A percentile compares a stretch with the other conserved stretches of the same genome.
These are phyloP conservation scores for Cutaneotrichosporon mucoides DNA, from an alignment of 1,284 basidiomycete genomes.

Conservation along the genomic window DNA sequence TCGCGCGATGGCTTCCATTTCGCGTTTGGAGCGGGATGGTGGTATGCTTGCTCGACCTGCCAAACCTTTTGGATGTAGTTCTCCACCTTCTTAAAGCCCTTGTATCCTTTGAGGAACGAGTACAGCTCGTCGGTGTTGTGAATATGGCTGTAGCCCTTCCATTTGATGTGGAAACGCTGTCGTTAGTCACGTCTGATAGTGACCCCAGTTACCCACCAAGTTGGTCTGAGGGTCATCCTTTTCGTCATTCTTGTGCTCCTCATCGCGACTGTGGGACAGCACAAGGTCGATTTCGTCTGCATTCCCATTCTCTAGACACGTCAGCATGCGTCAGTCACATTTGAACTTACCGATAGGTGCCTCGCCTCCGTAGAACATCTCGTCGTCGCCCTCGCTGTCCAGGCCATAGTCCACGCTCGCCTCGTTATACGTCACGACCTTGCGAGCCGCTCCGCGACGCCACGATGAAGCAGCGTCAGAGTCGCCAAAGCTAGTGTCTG, in stretches of 20 bases:
- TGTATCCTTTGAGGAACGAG: constrained; percentile 68
- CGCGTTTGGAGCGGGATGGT: constrained; percentile 51
- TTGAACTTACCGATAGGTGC: constrained; percentile 19
- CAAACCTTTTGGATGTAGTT: constrained; percentile 90
- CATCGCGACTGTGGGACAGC: constrained; percentile 73
- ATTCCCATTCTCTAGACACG: constrained; percentile 19
- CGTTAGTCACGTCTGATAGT: background rate
- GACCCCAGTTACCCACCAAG: constrained; percentile 62
- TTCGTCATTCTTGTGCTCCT: constrained; percentile 66
- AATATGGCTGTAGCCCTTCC: constrained; percentile 89
- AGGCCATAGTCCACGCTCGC: constrained; percentile 52
- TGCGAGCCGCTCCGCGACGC: constrained; percentile 72
- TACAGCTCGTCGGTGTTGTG: constrained; percentile 97
- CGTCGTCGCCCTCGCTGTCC: constrained; percentile 70
- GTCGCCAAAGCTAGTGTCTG: constrained; percentile 36
- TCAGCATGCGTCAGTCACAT: background rate
- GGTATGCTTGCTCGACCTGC: constrained; percentile 65
- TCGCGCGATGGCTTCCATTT: constrained; percentile 70
- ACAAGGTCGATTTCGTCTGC: constrained; percentile 83
- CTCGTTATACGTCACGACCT: constrained; percentile 70
- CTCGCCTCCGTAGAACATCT: constrained; percentile 61
- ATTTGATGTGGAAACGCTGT: constrained; percentile 92
- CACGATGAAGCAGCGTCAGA: constrained; percentile 60
- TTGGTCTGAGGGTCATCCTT: constrained; percentile 80
- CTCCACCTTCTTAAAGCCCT: constrained; percentile 93